Base-by-base conservation (phyloP, 2,329 filamentous ascomycete species). In the Trichoderma sp. region DNA sequence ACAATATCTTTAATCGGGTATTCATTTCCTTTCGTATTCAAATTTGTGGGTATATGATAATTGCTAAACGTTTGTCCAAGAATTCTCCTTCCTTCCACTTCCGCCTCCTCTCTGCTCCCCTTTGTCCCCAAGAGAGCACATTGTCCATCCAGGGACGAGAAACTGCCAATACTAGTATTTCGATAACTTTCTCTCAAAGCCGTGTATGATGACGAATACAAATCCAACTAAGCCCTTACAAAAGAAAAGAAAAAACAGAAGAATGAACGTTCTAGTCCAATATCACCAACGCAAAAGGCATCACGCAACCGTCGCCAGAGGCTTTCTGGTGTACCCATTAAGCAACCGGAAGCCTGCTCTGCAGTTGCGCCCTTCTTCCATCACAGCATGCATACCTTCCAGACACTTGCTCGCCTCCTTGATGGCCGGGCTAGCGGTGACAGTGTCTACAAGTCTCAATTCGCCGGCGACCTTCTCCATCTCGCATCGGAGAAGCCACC, bases 401-500 rank as follows among this genome's bases (percentile, higher is more conserved):
- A 90, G 82, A 74, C 84, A 86, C 76, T 86, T 86, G 69, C 84
- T 86, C 8, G 87, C 87, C 79, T 87, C 84, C 66, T 80, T 78
- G 78, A 87, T 83, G 59, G 85, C 83, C 55, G 81, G 77, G 26
- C 85, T 82, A 11, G 85, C 77, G 46, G 82, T 84, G 34, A 85
- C 84, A 5, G 81, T 87, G 73, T 88, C 85, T 5, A 80, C 81
- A 28, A 88, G 82, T 13, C 86, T 79, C 70, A 85, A 79, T 76
- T 93, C 90, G 30, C 92, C 91, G 76, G 93, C 83, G 5, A 84
- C 84, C 79, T 87, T 96, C 83, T 97, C 94, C 81, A 90, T 87
- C 81, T 96, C 92, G 75, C 95, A 86, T 76, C 93, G 92, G 73
- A 97, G 82, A 79, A 98, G 87, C 96, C 96, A 99, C 78, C 93